Base-by-base conservation (phyloP, 345 rosid genomes). In the Melaleuca alternifolia region DNA sequence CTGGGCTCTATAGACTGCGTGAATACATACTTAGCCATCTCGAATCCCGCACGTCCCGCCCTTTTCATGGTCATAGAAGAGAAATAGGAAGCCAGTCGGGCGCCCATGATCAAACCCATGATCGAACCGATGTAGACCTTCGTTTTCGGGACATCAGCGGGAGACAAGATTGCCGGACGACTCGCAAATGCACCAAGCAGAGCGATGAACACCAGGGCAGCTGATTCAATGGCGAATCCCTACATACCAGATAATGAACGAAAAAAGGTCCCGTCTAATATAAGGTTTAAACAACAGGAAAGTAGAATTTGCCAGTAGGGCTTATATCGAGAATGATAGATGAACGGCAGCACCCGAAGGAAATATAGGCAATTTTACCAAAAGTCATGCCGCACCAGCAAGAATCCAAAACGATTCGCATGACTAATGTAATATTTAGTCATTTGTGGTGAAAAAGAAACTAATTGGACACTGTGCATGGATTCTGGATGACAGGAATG, bases 1-100 rank as follows among this genome's bases (percentile, higher is more conserved):
- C n/a, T n/a, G n/a, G n/a, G n/a, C n/a, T n/a, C n/a, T n/a, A n/a
- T n/a, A n/a, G n/a, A n/a, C n/a, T n/a, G n/a, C n/a, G n/a, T n/a
- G n/a, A n/a, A n/a, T n/a, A n/a, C n/a, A n/a, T n/a, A 4, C 41
- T 41, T 4, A 83, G 86, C 90, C 90, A 91, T 89, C 84, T 87
- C 85, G n/a, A 91, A 13, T 51, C 90, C 92, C 82, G 89, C 88
- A 85, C 90, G 87, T 87, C 90, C 92, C 51, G 88, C 92, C 53
- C 90, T 87, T 86, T 83, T 91, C 91, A 91, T 89, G 20, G 89
- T 91, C 91, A 88, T 91, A 81, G 89, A 85, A 88, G 91, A 89
- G 85, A 91, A 91, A 87, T 33, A 48, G 85, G 88, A 88, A 48
- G 90, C 89, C 86, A 91, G 93, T 83, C 88, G 46, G 11, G 88